These are phyloP conservation scores for Boletus vermiculosoides DNA, from an alignment of 768 basidiomycete genomes.

Conservation along the genomic window DNA sequence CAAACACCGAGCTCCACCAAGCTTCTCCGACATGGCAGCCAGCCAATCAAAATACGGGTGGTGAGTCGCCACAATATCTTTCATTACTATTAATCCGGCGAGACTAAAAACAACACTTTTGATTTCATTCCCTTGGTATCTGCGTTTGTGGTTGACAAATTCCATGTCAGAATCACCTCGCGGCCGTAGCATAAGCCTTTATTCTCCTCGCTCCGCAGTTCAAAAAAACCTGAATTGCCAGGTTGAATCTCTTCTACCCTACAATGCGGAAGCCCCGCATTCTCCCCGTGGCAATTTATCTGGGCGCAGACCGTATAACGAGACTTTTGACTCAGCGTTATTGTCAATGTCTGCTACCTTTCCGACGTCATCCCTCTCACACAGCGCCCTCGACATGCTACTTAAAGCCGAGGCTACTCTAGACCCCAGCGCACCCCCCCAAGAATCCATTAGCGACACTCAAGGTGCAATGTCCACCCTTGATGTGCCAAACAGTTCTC, in stretches of 20 bases:
- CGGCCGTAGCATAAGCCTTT: conserved; percentile 35
- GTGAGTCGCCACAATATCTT: conserved; percentile 27
- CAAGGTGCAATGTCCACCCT: conserved; percentile 25
- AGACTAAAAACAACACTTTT: conserved; percentile 25
- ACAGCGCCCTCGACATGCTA: conserved; percentile 31
- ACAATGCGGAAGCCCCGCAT: conserved; percentile 35
- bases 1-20: conserved; percentile 33
- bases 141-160: conserved; percentile 19
- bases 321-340: conserved; percentile 23
- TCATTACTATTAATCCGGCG: conserved; percentile 9
- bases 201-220: conserved; percentile 31
- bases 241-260: conserved; percentile 23
- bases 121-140: conserved; percentile 21
- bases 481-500: conserved; percentile 23
- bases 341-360: conserved; percentile 22
- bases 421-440: conserved; percentile 16
- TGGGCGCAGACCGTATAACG: conserved; percentile 24
- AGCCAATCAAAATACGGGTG: conserved; percentile 29
- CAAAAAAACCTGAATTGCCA: conserved; percentile 19
- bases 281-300: conserved; percentile 27
- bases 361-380: conserved; percentile 35
- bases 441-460: conserved; percentile 19
- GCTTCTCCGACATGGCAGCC: conserved; percentile 22
- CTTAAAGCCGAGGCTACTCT: conserved; percentile 31
- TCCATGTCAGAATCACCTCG: conserved; percentile 28